Percentiles rank a stretch among this genome's conserved stretches.
These are phyloP conservation scores for Sphenostylis stenocarpa DNA, from an alignment of 306 rosid species.

Conservation along the genomic window DNA sequence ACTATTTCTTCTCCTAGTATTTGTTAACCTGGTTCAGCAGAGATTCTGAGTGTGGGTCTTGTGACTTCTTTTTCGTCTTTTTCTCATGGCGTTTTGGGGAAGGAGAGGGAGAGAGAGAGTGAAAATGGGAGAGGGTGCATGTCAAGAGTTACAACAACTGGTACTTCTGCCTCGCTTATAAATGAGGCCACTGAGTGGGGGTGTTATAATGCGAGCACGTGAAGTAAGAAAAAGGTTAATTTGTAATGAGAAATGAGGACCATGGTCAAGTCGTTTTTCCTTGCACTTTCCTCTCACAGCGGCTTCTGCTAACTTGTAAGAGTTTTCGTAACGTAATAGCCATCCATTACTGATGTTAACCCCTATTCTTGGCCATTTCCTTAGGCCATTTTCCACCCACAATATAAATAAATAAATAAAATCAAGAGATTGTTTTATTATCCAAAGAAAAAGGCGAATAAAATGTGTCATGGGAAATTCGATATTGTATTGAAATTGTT, in stretches of 20 bases:
- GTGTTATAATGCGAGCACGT: conserved; percentile 29
- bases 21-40: not conserved
- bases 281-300: not conserved
- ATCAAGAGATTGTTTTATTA: not conserved
- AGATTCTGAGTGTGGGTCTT: conserved; percentile 24
- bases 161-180: conserved; percentile 22
- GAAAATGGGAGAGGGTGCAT: not conserved
- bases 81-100: conserved; percentile 67
- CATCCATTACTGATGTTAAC: conserved; percentile 5
- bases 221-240: conserved; percentile 17
- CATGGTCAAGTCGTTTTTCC: not conserved
- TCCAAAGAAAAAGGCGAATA: not conserved
- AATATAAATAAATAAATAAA: not conserved
- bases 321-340: not conserved
- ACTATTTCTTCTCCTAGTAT: not conserved
- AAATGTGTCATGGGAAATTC: not conserved
- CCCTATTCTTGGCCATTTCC: not conserved
- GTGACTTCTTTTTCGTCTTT: conserved; percentile 61
- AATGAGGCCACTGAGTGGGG: not conserved
- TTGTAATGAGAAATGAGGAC: conserved; percentile 11
- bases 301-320: conserved; percentile 11
- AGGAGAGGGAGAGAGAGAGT: not conserved
- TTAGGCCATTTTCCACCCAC: not conserved
- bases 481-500: not conserved
- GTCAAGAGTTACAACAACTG: not conserved